Evolutionary conservation across 768 basidiomycete species (phyloP), one percentile per base, ranked within the genome.

Genomic region (Termitomyces sp.): DNA sequence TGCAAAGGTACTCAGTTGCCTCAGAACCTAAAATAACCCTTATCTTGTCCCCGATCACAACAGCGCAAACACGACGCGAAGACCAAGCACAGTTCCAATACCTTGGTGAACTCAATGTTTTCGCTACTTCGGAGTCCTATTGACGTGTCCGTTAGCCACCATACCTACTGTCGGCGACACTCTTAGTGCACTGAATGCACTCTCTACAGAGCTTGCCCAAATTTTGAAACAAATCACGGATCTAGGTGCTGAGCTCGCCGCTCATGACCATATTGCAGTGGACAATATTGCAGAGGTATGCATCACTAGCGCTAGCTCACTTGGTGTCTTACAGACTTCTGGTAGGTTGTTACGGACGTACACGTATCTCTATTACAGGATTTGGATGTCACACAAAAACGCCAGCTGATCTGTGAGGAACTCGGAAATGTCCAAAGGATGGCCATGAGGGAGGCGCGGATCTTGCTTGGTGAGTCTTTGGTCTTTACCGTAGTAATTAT

Each of bases 161-260:
- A 79, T 89, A 17, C 91, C 91, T 10, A 88, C 86, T 0, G 73
- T 93, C 3, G 87, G 88, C 3, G 86, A 91, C 63, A 80, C 84
- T 2, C 77, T 91, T 23, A 82, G 86, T 50, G 82, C 86, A 0
- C 71, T 92, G 44, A 79, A 81, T 38, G 76, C 79, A 44, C 76
- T 92, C 3, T 80, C 81, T 53, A 75, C 73, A 8, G 84, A 87
- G 59, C 79, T 95, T 3, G 67, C 78, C 0, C 76, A 76, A 31
- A 82, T 77, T 1, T 67, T 91, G 56, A 83, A 84, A 58, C 84
- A 89, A 58, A 86, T 91, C 31, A 71, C 76, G 3, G 84, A 85
- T 62, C 71, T 94, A 14, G 78, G 82, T 5, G 83, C 83, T 0
- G 90, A 93, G 68, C 71, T 95, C 28, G 78, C 81, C 3, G 80